Percentiles rank a stretch among this genome's conserved stretches.
phyloP scores from a whole-genome alignment of 352 stramenopile species.

The Phytophthora kernoviae region DNA sequence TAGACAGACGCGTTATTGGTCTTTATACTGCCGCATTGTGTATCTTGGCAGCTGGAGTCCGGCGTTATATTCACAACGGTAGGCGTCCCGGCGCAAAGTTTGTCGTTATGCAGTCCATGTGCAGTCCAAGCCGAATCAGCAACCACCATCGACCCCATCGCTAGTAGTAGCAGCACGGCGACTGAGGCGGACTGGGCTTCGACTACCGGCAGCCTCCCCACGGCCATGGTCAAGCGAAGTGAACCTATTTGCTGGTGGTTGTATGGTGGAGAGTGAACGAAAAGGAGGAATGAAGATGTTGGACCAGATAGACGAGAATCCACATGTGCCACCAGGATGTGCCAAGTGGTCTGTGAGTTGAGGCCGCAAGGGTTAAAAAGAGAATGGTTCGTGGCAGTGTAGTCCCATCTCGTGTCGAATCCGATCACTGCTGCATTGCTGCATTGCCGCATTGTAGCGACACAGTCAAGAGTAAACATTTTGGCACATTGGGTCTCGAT shows the following conservation, averaged over 20 bases:
- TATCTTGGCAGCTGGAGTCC: slow-evolving; percentile 5
- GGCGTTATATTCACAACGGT: slow-evolving; percentile 11
- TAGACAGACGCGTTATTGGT: slow-evolving; percentile 19
- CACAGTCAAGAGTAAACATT: background rate
- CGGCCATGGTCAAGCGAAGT: slow-evolving; percentile 16
- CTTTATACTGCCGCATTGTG: slow-evolving; percentile 11
- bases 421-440: background rate
- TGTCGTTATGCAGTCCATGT: slow-evolving; percentile 13
- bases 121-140: slow-evolving; percentile 16
- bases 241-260: slow-evolving; percentile 18
- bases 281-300: slow-evolving; percentile 18
- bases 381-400: no score
- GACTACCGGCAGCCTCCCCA: background rate
- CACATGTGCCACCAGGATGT: slow-evolving; percentile 20
- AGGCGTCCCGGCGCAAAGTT: slow-evolving; percentile 21
- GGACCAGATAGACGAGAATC: slow-evolving; percentile 12
- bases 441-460: background rate
- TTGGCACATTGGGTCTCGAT: no score
- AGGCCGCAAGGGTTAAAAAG: background rate
- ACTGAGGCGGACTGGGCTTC: no score
- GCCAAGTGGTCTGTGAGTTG: slow-evolving; percentile 6
- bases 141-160: slow-evolving; percentile 1
- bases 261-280: slow-evolving; percentile 15
- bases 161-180: slow-evolving; percentile 8
- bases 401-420: background rate